These are phyloP conservation scores for Cryptosporidium andersoni DNA, from an alignment of 169 alveolate genomes.

Conservation along the genomic window DNA sequence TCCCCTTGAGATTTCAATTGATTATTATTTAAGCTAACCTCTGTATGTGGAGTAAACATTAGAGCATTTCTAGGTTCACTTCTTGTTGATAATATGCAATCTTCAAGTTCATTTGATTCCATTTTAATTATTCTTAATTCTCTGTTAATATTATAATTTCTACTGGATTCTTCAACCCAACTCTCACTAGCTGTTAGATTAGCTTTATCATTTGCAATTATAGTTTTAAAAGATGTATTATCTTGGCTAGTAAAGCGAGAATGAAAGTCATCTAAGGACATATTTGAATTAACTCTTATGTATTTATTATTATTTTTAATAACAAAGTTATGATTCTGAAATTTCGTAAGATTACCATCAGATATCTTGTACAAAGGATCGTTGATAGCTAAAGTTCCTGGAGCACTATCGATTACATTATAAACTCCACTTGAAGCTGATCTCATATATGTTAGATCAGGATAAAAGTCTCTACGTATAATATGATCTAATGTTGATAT, in stretches of 20 bases:
- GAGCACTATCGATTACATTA: constrained; percentile 9
- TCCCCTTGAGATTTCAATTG: not conserved
- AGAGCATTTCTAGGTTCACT: constrained; percentile 38
- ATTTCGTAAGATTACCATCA: not conserved
- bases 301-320: not conserved
- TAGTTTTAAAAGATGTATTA: constrained; percentile 4
- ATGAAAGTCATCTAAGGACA: constrained; percentile 37
- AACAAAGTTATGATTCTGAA: not conserved
- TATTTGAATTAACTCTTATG: not conserved
- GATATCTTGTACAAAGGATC: not conserved
- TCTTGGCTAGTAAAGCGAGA: constrained; percentile 22
- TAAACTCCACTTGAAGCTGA: constrained; percentile 1
- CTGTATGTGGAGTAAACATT: constrained; percentile 20
- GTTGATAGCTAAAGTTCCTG: constrained; percentile 36
- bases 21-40: not conserved
- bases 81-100: constrained; percentile 9
- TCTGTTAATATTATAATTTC: constrained; percentile 25
- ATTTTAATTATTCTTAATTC: constrained; percentile 13
- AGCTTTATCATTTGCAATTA: not conserved
- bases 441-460: constrained; percentile 45
- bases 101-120: constrained; percentile 4
- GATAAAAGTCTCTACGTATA: constrained; percentile 30
- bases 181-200: constrained; percentile 1
- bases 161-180: constrained; percentile 57
- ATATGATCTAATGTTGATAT: not conserved